These are phyloP conservation scores for Monilinia fructigena DNA, from an alignment of 2,329 filamentous ascomycete genomes.

Conservation along the genomic window DNA sequence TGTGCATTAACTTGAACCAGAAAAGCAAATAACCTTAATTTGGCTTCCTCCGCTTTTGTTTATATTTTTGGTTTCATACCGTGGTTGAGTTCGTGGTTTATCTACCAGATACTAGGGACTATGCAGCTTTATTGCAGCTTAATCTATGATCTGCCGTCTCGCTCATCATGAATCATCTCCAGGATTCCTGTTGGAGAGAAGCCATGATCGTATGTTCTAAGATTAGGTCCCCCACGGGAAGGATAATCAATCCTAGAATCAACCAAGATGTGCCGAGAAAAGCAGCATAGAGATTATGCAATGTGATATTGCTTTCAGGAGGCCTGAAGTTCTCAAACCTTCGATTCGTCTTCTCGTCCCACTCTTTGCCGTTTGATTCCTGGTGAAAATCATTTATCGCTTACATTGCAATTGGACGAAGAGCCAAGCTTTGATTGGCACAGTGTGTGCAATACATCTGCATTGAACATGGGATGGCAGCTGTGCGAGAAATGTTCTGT, in stretches of 20 bases:
- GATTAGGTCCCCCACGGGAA: neutral
- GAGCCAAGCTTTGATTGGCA: constrained; percentile 3
- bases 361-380: neutral
- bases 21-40: neutral
- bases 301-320: neutral
- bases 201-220: neutral
- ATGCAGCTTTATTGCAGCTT: too few relatives aligned
- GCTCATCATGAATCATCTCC: neutral
- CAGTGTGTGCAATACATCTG: neutral
- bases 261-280: neutral
- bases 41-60: neutral
- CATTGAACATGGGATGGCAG: constrained; percentile 20
- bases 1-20: neutral
- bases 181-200: neutral
- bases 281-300: neutral
- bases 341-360: neutral
- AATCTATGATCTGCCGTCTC: neutral
- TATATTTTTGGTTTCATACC: neutral
- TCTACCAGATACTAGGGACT: too few relatives aligned
- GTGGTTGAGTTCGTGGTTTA: too few relatives aligned
- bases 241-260: too few relatives aligned
- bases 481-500: constrained; percentile 7
- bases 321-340: neutral
- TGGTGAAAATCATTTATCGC: neutral
- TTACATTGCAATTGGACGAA: constrained; percentile 2